phyloP scores from a whole-genome alignment of 768 basidiomycete species.

The Phanerochaete sordida region DNA sequence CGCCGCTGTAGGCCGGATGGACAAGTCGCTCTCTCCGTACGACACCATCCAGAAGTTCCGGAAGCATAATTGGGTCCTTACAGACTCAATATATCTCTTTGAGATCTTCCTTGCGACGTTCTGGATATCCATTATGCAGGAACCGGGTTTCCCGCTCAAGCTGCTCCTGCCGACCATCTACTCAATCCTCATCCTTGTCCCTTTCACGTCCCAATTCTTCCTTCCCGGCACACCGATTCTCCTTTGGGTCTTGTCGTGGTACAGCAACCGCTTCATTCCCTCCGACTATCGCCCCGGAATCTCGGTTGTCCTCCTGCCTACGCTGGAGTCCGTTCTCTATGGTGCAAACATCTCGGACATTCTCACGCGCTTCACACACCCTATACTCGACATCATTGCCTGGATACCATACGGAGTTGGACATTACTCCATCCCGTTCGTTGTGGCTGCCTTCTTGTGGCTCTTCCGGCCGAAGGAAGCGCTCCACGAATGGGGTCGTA shows the following conservation, averaged over 20 bases:
- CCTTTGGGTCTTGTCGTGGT: conserved; percentile 83
- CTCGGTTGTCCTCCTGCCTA: conserved; percentile 90
- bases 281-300: conserved; percentile 71
- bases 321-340: conserved; percentile 91
- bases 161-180: conserved; percentile 76
- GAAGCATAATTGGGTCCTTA: conserved; percentile 49
- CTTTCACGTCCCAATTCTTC: conserved; percentile 89
- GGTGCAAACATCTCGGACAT: conserved; percentile 98
- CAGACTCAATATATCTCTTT: conserved; percentile 62
- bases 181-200: conserved; percentile 65
- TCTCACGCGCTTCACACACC: conserved; percentile 91
- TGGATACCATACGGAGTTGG: conserved; percentile 97
- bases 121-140: conserved; percentile 72
- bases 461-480: conserved; percentile 80
- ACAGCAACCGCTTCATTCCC: conserved; percentile 84
- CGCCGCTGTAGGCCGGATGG: conserved; percentile 63
- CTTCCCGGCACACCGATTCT: conserved; percentile 85
- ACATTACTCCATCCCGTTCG: conserved; percentile 85
- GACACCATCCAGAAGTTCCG: conserved; percentile 60
- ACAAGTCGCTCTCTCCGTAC: conserved; percentile 71
- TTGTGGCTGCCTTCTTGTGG: conserved; percentile 85
- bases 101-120: conserved; percentile 60
- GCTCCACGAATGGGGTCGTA: conserved; percentile 79
- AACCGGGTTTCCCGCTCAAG: conserved; percentile 68
- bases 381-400: conserved; percentile 86